Evolutionary conservation across 768 basidiomycete species (phyloP).

Genomic region (Russula brevipes): DNA sequence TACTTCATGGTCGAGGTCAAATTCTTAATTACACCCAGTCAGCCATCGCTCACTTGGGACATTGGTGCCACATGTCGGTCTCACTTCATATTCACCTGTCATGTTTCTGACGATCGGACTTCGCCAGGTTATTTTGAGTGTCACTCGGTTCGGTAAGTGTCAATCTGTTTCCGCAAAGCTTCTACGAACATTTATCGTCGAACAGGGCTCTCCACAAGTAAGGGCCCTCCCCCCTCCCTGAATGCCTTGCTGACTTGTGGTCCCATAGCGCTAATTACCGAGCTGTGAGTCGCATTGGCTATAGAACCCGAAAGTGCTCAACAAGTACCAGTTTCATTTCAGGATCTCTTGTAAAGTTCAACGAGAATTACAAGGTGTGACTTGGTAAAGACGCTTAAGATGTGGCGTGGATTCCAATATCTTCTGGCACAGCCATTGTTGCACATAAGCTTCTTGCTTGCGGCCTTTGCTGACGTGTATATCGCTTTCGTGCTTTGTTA

Average conservation of each 20-base stretch:
- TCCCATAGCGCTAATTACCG: background rate
- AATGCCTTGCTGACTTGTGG: background rate
- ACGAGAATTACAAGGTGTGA: background rate
- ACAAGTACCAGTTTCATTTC: background rate
- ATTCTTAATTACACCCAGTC: background rate
- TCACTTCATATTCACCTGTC: background rate
- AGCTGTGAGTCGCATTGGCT: background rate
- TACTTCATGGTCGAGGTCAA: background rate
- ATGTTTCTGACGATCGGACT: background rate
- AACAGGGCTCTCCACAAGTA: conserved; percentile 1
- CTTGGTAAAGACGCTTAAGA: background rate
- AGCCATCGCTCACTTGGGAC: background rate
- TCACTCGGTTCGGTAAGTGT: background rate
- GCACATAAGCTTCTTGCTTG: background rate
- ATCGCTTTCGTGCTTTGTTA: conserved; percentile 5
- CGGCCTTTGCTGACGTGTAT: background rate
- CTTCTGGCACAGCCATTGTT: background rate
- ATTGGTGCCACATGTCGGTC: conserved; percentile 5
- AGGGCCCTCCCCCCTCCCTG: background rate
- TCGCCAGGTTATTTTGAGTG: background rate
- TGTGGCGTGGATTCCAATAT: background rate
- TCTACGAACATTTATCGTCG: background rate
- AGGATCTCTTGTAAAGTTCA: background rate
- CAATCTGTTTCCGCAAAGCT: background rate
- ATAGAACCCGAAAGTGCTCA: background rate